Percentiles rank a stretch among this genome's conserved stretches.
Conservation (phyloP, 2,329 filamentous ascomycete genomes). For the Aspergillus oerlinghausenensis region DNA sequence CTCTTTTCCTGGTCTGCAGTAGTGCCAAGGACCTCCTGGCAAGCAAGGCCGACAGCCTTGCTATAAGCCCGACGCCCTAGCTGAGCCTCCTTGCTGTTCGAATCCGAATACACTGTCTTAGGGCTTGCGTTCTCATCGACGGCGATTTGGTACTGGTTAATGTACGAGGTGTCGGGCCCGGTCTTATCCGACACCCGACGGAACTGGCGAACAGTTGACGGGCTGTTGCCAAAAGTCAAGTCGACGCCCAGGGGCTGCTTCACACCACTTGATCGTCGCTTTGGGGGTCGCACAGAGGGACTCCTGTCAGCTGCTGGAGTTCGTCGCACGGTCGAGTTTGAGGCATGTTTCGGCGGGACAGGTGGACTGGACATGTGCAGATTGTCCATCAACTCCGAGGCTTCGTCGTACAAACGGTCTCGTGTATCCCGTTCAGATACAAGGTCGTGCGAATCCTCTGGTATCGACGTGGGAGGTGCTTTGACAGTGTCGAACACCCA, state of each 20-base stretch:
- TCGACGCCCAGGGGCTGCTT: conserved; percentile 83
- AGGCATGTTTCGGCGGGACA: conserved; percentile 48
- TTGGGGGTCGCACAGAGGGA: conserved; percentile 38
- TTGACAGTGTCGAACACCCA: conserved; percentile 97
- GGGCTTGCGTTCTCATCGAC: conserved; percentile 40
- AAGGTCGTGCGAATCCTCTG: conserved; percentile 50
- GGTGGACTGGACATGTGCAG: conserved; percentile 42
- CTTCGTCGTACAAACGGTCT: conserved; percentile 32
- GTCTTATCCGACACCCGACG: conserved; percentile 74
- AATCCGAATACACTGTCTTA: conserved; percentile 30
- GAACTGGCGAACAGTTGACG: conserved; percentile 88
- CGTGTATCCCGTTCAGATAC: conserved; percentile 39
- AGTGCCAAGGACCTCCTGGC: conserved; percentile 83
- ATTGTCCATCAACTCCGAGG: conserved; percentile 38
- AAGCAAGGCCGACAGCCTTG: conserved; percentile 74
- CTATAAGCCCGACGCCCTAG: conserved; percentile 77
- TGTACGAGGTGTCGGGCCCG: conserved; percentile 24
- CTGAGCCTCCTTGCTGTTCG: conserved; percentile 69
- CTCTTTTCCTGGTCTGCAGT: conserved; percentile 67
- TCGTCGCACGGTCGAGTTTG: conserved; percentile 53
- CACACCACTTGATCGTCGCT: conserved; percentile 45
- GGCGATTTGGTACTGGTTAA: conserved; percentile 21
- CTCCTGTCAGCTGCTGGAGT: conserved; percentile 44
- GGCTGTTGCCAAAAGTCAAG: conserved; percentile 88
- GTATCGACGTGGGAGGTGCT: conserved; percentile 56